Evolutionary conservation across 2,329 filamentous ascomycete species (phyloP).

Genomic region (Colletotrichum filicis): DNA sequence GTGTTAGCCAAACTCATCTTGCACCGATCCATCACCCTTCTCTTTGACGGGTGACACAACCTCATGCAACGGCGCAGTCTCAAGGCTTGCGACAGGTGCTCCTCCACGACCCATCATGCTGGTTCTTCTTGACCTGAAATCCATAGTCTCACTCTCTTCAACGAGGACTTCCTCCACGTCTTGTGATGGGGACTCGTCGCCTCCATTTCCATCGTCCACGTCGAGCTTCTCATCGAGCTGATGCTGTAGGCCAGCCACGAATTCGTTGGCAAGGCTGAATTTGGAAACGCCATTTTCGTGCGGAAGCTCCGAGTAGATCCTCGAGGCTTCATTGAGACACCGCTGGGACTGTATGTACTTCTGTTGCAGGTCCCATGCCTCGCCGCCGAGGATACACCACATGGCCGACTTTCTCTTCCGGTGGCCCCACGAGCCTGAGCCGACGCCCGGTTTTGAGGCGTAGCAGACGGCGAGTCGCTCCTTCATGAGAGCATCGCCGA

Average conservation of each 20-base stretch:
- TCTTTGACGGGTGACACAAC: constrained; percentile 21
- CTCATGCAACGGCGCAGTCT: constrained; percentile 60
- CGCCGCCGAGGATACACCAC: constrained; percentile 86
- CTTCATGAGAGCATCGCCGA: constrained; percentile 85
- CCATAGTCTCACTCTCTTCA: constrained; percentile 66
- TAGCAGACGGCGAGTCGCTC: constrained; percentile 91
- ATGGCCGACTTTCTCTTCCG: constrained; percentile 87
- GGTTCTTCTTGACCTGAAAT: constrained; percentile 62
- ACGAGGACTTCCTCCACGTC: constrained; percentile 54
- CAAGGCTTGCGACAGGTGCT: constrained; percentile 52
- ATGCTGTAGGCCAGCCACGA: constrained; percentile 63
- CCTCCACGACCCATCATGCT: constrained; percentile 62
- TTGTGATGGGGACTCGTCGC: constrained; percentile 41
- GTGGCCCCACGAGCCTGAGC: constrained; percentile 72
- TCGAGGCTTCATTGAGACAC: constrained; percentile 77
- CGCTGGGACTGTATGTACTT: constrained; percentile 83
- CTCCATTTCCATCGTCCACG: constrained; percentile 37
- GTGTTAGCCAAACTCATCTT: constrained; percentile 36
- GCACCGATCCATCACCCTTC: constrained; percentile 28
- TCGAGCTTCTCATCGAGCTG: constrained; percentile 60
- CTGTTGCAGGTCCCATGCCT: constrained; percentile 82
- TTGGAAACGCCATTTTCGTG: constrained; percentile 62
- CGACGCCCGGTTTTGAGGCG: constrained; percentile 73
- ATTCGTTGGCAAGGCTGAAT: constrained; percentile 62
- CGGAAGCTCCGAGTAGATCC: constrained; percentile 62